Percentiles rank a stretch among this genome's conserved stretches.
Conservation (phyloP, 108 stramenopile species). For the Conticribra weissflogii region DNA sequence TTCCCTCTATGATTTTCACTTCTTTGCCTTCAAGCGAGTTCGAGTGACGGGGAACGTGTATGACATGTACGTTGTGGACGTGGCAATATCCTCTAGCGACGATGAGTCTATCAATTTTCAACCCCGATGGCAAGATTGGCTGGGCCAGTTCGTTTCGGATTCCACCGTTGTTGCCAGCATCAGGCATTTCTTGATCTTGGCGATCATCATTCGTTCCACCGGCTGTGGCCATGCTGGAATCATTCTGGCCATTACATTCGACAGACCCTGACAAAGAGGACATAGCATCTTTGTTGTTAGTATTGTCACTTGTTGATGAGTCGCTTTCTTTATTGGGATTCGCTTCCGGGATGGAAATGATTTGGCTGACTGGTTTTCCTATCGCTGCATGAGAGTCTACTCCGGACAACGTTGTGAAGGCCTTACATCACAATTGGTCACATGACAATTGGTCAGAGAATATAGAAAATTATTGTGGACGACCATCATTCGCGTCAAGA, state of each 20-base stretch:
- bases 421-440: too few relatives aligned
- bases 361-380: conserved; percentile 55
- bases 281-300: conserved; percentile 28
- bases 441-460: too few relatives aligned
- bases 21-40: conserved; percentile 32
- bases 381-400: conserved; percentile 64
- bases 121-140: conserved; percentile 4
- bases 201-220: background rate
- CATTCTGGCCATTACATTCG: conserved; percentile 35
- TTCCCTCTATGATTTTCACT: conserved; percentile 15
- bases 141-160: conserved; percentile 7
- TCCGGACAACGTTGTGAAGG: conserved; percentile 66
- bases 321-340: conserved; percentile 19
- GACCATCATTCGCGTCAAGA: too few relatives aligned
- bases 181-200: conserved; percentile 2
- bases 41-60: conserved; percentile 29
- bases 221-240: conserved; percentile 13
- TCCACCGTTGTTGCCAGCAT: background rate
- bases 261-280: conserved; percentile 45
- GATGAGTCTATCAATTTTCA: conserved; percentile 58
- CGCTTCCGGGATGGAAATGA: conserved; percentile 47
- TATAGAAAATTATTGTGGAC: too few relatives aligned
- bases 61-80: conserved; percentile 41
- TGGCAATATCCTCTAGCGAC: conserved; percentile 62
- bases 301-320: conserved; percentile 26